Evolutionary conservation across 768 basidiomycete species (phyloP).

Genomic region (Melanogaster broomeanus): DNA sequence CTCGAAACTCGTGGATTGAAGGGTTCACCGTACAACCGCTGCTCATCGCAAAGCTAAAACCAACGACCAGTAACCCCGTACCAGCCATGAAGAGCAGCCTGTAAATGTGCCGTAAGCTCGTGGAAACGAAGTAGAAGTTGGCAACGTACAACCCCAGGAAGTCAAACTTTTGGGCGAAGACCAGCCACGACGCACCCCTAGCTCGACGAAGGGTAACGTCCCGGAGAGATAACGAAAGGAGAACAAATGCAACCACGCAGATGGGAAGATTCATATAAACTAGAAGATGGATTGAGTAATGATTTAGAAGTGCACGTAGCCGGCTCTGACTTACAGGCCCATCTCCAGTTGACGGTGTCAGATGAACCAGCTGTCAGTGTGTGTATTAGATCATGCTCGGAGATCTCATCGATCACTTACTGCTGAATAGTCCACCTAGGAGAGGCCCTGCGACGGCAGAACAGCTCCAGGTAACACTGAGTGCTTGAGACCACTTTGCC

Average conservation of each 20-base stretch:
- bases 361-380: conserved; percentile 32
- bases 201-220: conserved; percentile 48
- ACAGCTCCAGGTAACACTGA: conserved; percentile 85
- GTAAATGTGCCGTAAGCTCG: conserved; percentile 20
- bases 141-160: conserved; percentile 73
- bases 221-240: conserved; percentile 63
- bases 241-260: conserved; percentile 57
- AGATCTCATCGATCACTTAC: conserved; percentile 41
- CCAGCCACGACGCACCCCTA: conserved; percentile 55
- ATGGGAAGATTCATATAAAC: conserved; percentile 86
- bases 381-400: conserved; percentile 15
- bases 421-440: conserved; percentile 80
- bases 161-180: conserved; percentile 62
- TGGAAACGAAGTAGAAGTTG: conserved; percentile 13
- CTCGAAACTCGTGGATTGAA: conserved; percentile 1
- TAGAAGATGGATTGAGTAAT: conserved; percentile 33
- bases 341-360: conserved; percentile 65
- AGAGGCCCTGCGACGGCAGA: conserved; percentile 84
- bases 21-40: conserved; percentile 58
- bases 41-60: conserved; percentile 74
- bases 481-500: conserved; percentile 83
- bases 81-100: conserved; percentile 76
- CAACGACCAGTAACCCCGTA: conserved; percentile 72
- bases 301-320: conserved; percentile 6
- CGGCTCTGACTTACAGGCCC: conserved; percentile 68